These are phyloP conservation scores for Ophiostoma sp. DNA, from an alignment of 2,329 filamentous ascomycete genomes.

Conservation along the genomic window DNA sequence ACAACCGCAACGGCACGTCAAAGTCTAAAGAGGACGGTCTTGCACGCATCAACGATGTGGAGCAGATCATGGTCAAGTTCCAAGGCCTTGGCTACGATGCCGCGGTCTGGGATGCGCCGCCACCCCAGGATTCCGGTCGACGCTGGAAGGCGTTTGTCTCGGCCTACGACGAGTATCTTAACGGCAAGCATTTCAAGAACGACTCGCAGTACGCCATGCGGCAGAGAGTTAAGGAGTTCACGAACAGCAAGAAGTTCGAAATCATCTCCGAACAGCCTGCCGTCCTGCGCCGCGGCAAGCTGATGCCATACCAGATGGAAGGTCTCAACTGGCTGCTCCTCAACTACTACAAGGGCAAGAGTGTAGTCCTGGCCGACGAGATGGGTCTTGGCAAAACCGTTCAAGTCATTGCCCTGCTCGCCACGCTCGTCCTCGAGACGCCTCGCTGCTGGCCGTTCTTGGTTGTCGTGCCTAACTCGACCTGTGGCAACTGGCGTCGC, in stretches of 20 bases:
- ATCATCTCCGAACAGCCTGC: conserved; percentile 72
- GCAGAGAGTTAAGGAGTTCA: conserved; percentile 67
- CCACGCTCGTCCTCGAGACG: conserved; percentile 66
- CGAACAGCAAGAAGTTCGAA: conserved; percentile 61
- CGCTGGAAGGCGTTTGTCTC: conserved; percentile 77
- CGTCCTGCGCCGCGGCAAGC: conserved; percentile 66
- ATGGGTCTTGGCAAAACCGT: conserved; percentile 99
- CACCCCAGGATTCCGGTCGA: conserved; percentile 60
- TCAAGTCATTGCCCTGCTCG: conserved; percentile 81
- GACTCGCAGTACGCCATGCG: conserved; percentile 61
- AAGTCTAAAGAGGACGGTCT: conserved; percentile 61
- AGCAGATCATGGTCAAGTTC: conserved; percentile 81
- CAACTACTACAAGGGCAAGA: conserved; percentile 79
- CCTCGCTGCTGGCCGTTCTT: conserved; percentile 86
- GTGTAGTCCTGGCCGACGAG: conserved; percentile 91
- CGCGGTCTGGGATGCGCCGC: conserved; percentile 83
- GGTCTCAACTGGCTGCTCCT: conserved; percentile 94
- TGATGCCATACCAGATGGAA: conserved; percentile 93
- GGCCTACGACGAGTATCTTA: conserved; percentile 84
- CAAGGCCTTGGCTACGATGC: conserved; percentile 91
- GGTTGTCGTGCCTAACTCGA: conserved; percentile 90
- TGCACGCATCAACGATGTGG: conserved; percentile 69
- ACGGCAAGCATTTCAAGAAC: conserved; percentile 67
- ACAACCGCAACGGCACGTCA: conserved; percentile 39
- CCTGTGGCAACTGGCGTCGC: conserved; percentile 94